These are phyloP conservation scores for Lecanicillium sp. DNA, from an alignment of 2,329 filamentous ascomycete species.

Conservation along the genomic window DNA sequence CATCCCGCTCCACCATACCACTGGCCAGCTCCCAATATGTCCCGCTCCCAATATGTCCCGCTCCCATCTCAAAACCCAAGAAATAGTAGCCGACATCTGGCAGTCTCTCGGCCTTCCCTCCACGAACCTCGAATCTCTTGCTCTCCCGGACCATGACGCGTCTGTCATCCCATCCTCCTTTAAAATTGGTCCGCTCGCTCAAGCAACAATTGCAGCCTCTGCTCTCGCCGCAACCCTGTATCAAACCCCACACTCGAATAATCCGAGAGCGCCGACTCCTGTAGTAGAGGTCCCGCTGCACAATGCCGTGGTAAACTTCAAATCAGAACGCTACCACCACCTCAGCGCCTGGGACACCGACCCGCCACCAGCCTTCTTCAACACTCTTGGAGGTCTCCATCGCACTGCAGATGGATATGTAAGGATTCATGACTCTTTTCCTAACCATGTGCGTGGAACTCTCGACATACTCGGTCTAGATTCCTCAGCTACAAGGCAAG, in stretches of 20 bases:
- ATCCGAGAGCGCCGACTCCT: constrained; percentile 16
- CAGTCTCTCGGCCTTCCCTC: neutral
- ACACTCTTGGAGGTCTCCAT: constrained; percentile 42
- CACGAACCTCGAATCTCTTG: neutral
- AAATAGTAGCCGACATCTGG: neutral
- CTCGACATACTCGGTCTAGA: constrained; percentile 33
- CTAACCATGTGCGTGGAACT: constrained; percentile 37
- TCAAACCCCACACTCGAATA: constrained; percentile 23
- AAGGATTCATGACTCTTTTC: constrained; percentile 46
- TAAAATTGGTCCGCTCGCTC: constrained; percentile 44
- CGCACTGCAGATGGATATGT: constrained; percentile 41
- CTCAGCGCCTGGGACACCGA: constrained; percentile 22
- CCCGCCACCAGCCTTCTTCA: constrained; percentile 20
- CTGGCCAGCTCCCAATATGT: too few species aligned
- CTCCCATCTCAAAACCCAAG: neutral
- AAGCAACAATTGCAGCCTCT: constrained; percentile 41
- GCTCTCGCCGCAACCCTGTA: constrained; percentile 40
- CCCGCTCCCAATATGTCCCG: neutral
- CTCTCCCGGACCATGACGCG: neutral
- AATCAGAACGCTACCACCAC: constrained; percentile 40
- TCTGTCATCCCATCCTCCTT: constrained; percentile 38
- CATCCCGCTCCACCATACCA: too few species aligned
- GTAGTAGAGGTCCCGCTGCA: constrained; percentile 31
- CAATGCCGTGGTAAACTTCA: constrained; percentile 43
- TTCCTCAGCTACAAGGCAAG: constrained; percentile 21